Evolutionary conservation across 192 early-diverging fungal genomes (phyloP), one percentile per base, ranked within the genome.

Genomic region (Rhizoclosmatium sp.): DNA sequence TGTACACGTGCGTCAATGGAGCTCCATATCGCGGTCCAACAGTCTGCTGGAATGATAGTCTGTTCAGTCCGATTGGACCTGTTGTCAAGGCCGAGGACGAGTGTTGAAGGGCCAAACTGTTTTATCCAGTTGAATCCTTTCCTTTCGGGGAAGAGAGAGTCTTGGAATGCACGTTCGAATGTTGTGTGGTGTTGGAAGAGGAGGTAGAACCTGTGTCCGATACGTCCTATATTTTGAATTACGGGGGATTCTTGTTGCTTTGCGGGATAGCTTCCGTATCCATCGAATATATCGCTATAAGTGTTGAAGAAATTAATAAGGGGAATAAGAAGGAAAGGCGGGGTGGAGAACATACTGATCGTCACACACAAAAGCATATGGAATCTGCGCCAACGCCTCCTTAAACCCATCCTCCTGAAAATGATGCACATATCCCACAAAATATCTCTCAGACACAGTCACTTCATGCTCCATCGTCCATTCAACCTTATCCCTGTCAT

Each of bases 131-230:
- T 77, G 70, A 21, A 56, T 49, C 76, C 59, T 4, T 21, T 42
- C 14, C 16, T 47, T 41, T 41, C 59, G 31, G 74, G 74, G 42
- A 65, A 65, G 31, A 65, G 23, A 9, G 10, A 7, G 3, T 54
- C 31, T 23, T 47, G 65, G 41, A 61, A 48, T 9, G 91, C 88
- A 59, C 87, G 73, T 41, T 85, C 78, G 48, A 88, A 78, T 23
- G 88, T 95, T 19, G 92, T 89, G 75, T 95, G 93, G 2, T 92
- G 92, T 85, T 97, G 95, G 89, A 93, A 97, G 70, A 97, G 79
- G 66, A 92, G 87, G 86, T 93, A 95, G 84, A 93, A 94, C 16
- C 91, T 89, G 72, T 87, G 80, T 3, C 93, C 94, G 48, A 90
- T 84, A 44, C 88, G 83, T 76, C 89, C 91, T 65, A 94, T 92